phyloP scores from a whole-genome alignment of 2,329 filamentous ascomycete genomes.

The Calonectria hongkongensis region DNA sequence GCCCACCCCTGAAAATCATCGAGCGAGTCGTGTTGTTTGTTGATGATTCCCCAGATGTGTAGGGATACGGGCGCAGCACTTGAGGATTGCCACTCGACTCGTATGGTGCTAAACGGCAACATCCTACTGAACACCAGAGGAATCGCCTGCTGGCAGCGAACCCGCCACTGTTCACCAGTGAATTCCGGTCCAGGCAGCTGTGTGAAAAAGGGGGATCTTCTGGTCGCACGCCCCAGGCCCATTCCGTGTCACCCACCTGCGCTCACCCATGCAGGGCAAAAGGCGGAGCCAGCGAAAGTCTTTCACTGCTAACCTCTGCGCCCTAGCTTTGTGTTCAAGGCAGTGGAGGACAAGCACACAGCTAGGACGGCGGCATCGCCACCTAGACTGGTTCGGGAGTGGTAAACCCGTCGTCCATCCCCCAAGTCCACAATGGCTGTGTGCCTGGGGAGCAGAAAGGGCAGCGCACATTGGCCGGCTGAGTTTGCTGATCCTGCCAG shows the following conservation, averaged over 20 bases:
- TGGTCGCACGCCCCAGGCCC: constrained; percentile 42
- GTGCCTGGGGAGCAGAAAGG: constrained; percentile 47
- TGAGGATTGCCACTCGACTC: constrained; percentile 27
- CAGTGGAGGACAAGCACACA: constrained; percentile 34
- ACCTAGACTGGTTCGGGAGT: constrained; percentile 50
- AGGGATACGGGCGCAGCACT: not conserved
- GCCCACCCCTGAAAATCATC: constrained; percentile 29
- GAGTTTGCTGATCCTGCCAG: constrained; percentile 51
- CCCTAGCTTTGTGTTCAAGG: constrained; percentile 25
- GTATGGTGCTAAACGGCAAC: not conserved
- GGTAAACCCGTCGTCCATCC: constrained; percentile 51
- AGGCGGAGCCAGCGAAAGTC: constrained; percentile 41
- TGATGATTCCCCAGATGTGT: constrained; percentile 7
- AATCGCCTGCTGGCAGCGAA: constrained; percentile 4
- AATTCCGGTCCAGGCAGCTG: constrained; percentile 29
- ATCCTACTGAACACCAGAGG: not conserved
- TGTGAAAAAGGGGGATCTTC: constrained; percentile 44
- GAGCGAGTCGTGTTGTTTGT: constrained; percentile 18
- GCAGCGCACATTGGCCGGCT: constrained; percentile 47
- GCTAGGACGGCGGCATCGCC: constrained; percentile 46
- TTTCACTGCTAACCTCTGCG: constrained; percentile 26
- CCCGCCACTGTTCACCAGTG: constrained; percentile 15
- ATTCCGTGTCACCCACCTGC: constrained; percentile 44
- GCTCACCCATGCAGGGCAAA: constrained; percentile 44
- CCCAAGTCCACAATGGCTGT: constrained; percentile 48